Base-by-base conservation (phyloP, 352 stramenopile genomes). In the Thraustochytrium striatum region DNA sequence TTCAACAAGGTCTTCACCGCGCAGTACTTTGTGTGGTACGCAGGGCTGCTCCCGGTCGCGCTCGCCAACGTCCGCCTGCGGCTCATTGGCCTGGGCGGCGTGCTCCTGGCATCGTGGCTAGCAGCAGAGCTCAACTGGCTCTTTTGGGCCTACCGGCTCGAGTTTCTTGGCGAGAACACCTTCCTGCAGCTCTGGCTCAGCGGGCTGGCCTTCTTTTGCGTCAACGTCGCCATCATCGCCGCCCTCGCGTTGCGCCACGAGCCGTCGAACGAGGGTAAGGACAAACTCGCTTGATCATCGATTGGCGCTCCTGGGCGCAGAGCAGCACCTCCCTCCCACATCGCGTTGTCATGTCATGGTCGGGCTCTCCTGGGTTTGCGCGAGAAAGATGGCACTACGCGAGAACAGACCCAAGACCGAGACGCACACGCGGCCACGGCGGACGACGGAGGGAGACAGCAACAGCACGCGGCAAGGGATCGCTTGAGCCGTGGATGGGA, bases 21-120 rank as follows among this genome's bases (percentile, higher is more conserved):
- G 58, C 86, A 99, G 90, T 99, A 99, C 82, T 99, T 99, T 83
- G 88, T 96, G 52, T 99, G 97, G 97, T 99, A 98, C 84, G 91
- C 97, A 0, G 87, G 83, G 13, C 90, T 97, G 75, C 81, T 97
- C 19, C 92, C 93, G 33, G 84, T 97, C 25, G 88, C 88, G 0
- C 58, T 85, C 0, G 25, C 81, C 16, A 87, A 95, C 82, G 88
- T 94, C 36, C 81, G 79, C 32, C 79, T 85, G 19, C 95, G 88
- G 89, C 53, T 43, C 78, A 3, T 13, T 80, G 16, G 7, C n/a
- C 5, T 53, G n/a, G 33, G 36, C 7, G 43, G 28, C 1, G 32
- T 36, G 0, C 8, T 62, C 41, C 32, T 47, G 92, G 87, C 81
- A 92, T 72, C 89, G 28, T 78, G 82, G 85, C 36, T 86, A 0